These are phyloP conservation scores for Penicillium canariense DNA, from an alignment of 495 filamentous ascomycete species.

Conservation along the genomic window DNA sequence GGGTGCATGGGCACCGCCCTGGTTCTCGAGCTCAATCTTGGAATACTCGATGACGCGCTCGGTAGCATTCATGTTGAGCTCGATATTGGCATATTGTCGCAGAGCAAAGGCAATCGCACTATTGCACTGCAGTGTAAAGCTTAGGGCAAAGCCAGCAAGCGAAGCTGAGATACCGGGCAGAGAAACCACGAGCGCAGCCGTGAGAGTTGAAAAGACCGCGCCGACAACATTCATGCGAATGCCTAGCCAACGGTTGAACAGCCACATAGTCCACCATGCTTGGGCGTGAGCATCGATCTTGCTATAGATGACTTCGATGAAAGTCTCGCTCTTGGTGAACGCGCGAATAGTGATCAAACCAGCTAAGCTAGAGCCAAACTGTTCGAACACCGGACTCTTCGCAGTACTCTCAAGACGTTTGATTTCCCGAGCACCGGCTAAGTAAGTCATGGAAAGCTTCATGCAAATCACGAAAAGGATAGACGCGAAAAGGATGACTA, in stretches of 20 bases:
- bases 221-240: constrained; percentile 70
- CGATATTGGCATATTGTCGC: constrained; percentile 53
- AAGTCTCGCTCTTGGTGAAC: constrained; percentile 62
- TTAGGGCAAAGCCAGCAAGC: constrained; percentile 76
- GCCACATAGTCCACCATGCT: constrained; percentile 64
- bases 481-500: constrained; percentile 28
- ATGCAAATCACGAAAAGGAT: constrained; percentile 45
- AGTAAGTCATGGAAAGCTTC: constrained; percentile 57
- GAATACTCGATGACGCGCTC: constrained; percentile 83
- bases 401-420: constrained; percentile 73
- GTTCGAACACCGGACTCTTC: constrained; percentile 76
- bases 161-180: constrained; percentile 65
- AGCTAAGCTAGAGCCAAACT: constrained; percentile 65
- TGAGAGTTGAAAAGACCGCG: constrained; percentile 63
- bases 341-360: constrained; percentile 76
- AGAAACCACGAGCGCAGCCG: constrained; percentile 62
- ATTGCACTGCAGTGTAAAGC: constrained; percentile 56
- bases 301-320: constrained; percentile 62
- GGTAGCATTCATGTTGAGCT: constrained; percentile 81
- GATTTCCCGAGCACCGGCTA: constrained; percentile 68
- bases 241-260: constrained; percentile 73
- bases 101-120: constrained; percentile 46
- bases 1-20: constrained; percentile 56
- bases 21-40: constrained; percentile 64
- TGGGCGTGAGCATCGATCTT: constrained; percentile 63